Evolutionary conservation across 1,139 yeast species (phyloP).

Genomic region (Meyerozyma carpophila): DNA sequence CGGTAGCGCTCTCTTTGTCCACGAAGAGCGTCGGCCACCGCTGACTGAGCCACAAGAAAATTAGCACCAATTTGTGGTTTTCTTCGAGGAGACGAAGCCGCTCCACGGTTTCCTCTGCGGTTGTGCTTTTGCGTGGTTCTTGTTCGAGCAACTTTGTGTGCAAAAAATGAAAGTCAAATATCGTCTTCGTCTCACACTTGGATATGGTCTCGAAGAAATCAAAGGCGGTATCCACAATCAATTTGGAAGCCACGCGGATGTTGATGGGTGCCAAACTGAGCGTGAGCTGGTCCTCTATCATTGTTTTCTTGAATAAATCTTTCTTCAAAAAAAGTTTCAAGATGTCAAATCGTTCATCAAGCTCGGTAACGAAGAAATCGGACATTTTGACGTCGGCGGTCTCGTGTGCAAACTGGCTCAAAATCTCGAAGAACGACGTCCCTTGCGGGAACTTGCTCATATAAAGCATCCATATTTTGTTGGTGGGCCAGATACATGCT

Average conservation of each 20-base stretch:
- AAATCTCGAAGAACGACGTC: slow-evolving; percentile 39
- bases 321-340: slow-evolving; percentile 41
- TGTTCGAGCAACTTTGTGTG: slow-evolving; percentile 22
- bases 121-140: slow-evolving; percentile 16
- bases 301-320: slow-evolving; percentile 18
- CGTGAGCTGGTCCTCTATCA: slow-evolving; percentile 50
- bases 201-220: slow-evolving; percentile 35
- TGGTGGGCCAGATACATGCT: slow-evolving; percentile 71
- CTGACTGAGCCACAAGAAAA: slow-evolving; percentile 83
- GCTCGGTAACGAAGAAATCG: slow-evolving; percentile 36
- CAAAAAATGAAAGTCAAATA: slow-evolving; percentile 40
- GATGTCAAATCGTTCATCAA: slow-evolving; percentile 38
- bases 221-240: slow-evolving; percentile 21
- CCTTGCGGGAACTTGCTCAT: slow-evolving; percentile 49
- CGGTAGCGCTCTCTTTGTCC: slow-evolving; percentile 70
- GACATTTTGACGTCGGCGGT: slow-evolving; percentile 16
- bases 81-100: slow-evolving; percentile 54
- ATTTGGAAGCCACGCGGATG: slow-evolving; percentile 20
- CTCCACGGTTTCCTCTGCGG: slow-evolving; percentile 23
- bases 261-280: slow-evolving; percentile 58
- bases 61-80: slow-evolving; percentile 60
- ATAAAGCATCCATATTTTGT: slow-evolving; percentile 54
- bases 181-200: slow-evolving; percentile 30
- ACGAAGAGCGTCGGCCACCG: slow-evolving; percentile 79
- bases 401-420: slow-evolving; percentile 43